These are phyloP conservation scores for Solioccasus polychromus DNA, from an alignment of 768 basidiomycete genomes.

Conservation along the genomic window DNA sequence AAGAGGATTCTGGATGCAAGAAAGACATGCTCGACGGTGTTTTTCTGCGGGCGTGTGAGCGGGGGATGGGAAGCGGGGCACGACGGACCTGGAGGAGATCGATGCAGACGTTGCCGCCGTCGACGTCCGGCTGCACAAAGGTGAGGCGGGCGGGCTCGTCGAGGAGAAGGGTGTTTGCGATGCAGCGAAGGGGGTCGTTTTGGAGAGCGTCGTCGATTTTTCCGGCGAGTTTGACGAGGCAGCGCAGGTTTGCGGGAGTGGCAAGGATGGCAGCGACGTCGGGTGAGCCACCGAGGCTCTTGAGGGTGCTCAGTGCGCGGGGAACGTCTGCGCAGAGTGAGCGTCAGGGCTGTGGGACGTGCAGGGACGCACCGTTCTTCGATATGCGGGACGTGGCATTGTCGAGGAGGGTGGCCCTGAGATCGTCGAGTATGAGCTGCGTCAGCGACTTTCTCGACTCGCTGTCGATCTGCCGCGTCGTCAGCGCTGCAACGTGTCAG, in stretches of 20 bases:
- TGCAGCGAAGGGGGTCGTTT: conserved; percentile 68
- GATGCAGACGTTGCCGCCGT: conserved; percentile 58
- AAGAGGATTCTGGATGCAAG: conserved; percentile 76
- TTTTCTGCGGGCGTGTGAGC: conserved; percentile 46
- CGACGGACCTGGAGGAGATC: conserved; percentile 53
- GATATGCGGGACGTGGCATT: conserved; percentile 49
- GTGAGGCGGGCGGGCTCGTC: conserved; percentile 58
- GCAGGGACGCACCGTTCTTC: conserved; percentile 46
- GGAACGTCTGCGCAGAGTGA: conserved; percentile 50
- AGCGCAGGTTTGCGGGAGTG: conserved; percentile 50
- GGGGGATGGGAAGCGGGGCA: conserved; percentile 12
- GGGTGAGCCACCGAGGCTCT: conserved; percentile 69
- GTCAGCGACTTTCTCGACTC: conserved; percentile 53
- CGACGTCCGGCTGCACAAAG: conserved; percentile 56
- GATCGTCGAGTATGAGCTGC: conserved; percentile 56
- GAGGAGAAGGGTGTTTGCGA: conserved; percentile 79
- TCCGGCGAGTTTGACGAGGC: conserved; percentile 49
- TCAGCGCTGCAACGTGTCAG: conserved; percentile 9
- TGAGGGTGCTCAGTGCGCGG: conserved; percentile 66
- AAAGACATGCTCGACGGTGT: conserved; percentile 64
- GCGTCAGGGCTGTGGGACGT: background rate
- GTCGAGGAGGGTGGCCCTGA: conserved; percentile 36
- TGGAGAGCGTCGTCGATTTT: conserved; percentile 56
- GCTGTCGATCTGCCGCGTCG: conserved; percentile 30
- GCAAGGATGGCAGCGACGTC: conserved; percentile 64